Conservation (phyloP, 208 protist genomes). For the Leishmania tropica region DNA sequence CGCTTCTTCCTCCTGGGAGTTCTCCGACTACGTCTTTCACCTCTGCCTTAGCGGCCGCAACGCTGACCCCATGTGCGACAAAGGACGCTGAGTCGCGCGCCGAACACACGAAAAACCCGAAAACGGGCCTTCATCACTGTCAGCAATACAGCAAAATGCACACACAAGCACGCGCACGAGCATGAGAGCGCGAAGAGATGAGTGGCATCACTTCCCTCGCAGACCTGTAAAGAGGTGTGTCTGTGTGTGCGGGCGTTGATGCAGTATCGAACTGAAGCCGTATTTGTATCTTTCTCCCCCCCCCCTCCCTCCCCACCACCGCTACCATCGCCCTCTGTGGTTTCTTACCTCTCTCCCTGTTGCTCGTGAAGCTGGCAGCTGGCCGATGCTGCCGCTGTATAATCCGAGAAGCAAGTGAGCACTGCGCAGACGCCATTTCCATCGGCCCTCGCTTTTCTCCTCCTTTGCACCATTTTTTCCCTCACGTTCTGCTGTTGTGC, state of each 20-base stretch:
- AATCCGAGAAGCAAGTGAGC: background rate
- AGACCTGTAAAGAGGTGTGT: background rate
- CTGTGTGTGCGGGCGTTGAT: background rate
- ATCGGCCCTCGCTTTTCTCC: background rate
- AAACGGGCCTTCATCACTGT: too few species aligned
- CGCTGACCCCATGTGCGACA: background rate
- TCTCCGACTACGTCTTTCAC: slow-evolving; percentile 33
- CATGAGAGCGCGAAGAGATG: background rate
- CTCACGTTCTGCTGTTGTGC: background rate
- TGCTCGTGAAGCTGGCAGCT: background rate
- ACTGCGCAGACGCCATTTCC: background rate
- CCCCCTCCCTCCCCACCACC: background rate
- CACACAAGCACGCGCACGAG: background rate
- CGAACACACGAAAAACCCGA: too few species aligned
- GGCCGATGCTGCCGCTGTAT: background rate
- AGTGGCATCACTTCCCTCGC: background rate
- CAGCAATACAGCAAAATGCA: background rate
- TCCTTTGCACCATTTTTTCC: background rate
- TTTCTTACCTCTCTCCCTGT: background rate
- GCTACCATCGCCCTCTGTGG: background rate
- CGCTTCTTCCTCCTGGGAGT: slow-evolving; percentile 32
- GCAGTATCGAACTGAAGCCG: background rate
- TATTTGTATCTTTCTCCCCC: background rate
- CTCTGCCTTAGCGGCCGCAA: slow-evolving; percentile 17
- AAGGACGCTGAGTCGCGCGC: background rate